Conservation (phyloP, 305 asterid species). For the Petunia hybrid region DNA sequence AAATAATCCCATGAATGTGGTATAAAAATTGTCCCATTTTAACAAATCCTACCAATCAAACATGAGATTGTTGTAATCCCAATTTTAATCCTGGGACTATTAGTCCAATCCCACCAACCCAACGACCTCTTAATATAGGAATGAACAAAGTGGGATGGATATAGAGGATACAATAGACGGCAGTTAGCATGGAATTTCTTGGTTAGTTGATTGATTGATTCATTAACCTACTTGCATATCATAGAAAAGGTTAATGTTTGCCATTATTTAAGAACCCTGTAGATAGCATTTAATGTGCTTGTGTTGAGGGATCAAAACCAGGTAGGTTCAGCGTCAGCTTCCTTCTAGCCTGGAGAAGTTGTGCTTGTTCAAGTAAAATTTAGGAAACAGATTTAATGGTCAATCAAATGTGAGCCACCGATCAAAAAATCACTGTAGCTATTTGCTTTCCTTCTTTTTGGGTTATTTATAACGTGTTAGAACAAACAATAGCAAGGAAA, state of each 20-base stretch:
- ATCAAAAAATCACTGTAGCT: not conserved
- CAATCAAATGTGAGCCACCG: not conserved
- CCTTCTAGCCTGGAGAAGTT: not conserved
- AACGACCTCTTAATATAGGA: not conserved
- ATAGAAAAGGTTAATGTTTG: conserved; percentile 4
- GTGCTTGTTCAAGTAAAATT: not conserved
- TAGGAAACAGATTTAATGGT: not conserved
- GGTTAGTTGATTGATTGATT: not conserved
- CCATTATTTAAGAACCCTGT: not conserved
- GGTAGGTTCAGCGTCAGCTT: not conserved
- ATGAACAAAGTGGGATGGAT: not conserved
- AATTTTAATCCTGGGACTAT: too few relatives aligned
- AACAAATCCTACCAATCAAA: too few relatives aligned
- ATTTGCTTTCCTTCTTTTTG: not conserved
- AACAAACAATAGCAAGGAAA: not conserved
- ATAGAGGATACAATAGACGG: not conserved
- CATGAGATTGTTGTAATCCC: too few relatives aligned
- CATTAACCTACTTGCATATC: conserved; percentile 6
- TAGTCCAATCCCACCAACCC: too few relatives aligned
- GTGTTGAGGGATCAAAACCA: not conserved
- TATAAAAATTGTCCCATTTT: too few relatives aligned
- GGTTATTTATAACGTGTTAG: not conserved
- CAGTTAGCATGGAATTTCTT: not conserved
- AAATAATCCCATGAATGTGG: too few relatives aligned
- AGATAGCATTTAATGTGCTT: conserved; percentile 13